phyloP scores from a whole-genome alignment of 2,329 filamentous ascomycete genomes.

The Penicillium sp. region DNA sequence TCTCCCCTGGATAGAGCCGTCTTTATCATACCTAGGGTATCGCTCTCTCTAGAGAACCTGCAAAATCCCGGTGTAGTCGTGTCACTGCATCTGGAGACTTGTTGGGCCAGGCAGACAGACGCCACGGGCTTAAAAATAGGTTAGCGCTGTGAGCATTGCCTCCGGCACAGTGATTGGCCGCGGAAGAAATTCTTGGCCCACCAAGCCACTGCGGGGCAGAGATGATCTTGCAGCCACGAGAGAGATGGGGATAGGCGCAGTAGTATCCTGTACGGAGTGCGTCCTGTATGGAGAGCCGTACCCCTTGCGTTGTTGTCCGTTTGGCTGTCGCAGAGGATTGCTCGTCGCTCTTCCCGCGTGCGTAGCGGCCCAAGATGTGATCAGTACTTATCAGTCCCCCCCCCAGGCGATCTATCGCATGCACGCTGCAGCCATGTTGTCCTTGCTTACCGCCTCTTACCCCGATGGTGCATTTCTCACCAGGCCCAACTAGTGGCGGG shows the following conservation, averaged over 20 bases:
- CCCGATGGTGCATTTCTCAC: not conserved
- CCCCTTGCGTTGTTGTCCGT: constrained; percentile 11
- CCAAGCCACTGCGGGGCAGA: constrained; percentile 23
- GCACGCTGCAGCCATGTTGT: constrained; percentile 13
- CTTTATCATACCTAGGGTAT: too few relatives aligned
- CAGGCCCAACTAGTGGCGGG: too few relatives aligned
- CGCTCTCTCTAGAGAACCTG: too few relatives aligned
- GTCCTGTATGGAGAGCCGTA: too few relatives aligned
- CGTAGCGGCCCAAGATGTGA: constrained; percentile 10
- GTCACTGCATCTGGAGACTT: not conserved
- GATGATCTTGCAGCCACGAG: constrained; percentile 25
- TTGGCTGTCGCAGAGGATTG: not conserved
- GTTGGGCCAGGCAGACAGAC: constrained; percentile 2
- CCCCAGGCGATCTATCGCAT: constrained; percentile 24
- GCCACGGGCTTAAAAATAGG: constrained; percentile 15
- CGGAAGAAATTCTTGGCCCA: constrained; percentile 17
- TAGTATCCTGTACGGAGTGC: too few relatives aligned
- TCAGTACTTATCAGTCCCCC: constrained; percentile 3
- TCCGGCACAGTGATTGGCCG: constrained; percentile 14
- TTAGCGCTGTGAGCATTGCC: constrained; percentile 9
- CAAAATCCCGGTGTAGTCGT: too few relatives aligned
- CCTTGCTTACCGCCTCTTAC: constrained; percentile 23
- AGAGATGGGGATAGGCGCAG: constrained; percentile 9
- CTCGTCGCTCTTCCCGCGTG: too few relatives aligned
- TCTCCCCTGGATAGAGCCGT: too few relatives aligned